A percentile compares a stretch with the other conserved stretches of the same genome.
phyloP scores from a whole-genome alignment of 2,329 filamentous ascomycete genomes.

The Neurospora crassa region DNA sequence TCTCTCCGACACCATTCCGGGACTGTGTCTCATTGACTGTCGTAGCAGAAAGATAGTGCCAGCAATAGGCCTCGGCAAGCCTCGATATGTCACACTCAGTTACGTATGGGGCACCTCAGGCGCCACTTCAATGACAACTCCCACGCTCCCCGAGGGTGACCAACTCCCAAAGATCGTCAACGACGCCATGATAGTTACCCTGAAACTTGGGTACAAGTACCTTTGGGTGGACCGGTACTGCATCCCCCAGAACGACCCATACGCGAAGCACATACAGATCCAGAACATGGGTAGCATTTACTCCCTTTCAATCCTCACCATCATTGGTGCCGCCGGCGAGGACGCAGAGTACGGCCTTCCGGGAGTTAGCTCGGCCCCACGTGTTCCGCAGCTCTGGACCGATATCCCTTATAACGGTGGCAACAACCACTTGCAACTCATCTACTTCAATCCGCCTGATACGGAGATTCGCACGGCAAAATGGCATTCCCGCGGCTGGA shows the following conservation, averaged over 20 bases:
- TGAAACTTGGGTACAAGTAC: constrained; percentile 2
- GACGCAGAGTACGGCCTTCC: constrained; percentile 2
- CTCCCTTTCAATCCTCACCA: constrained; percentile 7
- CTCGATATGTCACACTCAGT: constrained; percentile 7
- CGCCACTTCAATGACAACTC: constrained; percentile 1
- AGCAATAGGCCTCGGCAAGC: not conserved
- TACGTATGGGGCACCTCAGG: constrained; percentile 12
- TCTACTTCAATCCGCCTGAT: not conserved
- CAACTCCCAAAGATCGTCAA: constrained; percentile 5
- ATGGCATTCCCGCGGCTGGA: constrained; percentile 14
- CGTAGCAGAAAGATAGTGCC: not conserved
- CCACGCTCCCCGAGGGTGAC: not conserved
- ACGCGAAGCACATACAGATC: constrained; percentile 9
- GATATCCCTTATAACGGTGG: not conserved
- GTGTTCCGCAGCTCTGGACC: not conserved
- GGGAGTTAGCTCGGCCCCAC: not conserved
- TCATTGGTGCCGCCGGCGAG: constrained; percentile 8
- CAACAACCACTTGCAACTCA: not conserved
- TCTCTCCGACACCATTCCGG: not conserved
- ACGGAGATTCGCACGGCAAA: not conserved
- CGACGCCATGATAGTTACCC: constrained; percentile 8
- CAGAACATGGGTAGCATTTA: constrained; percentile 11
- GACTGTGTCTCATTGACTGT: not conserved
- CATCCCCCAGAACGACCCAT: constrained; percentile 8
- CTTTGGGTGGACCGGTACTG: constrained; percentile 13